A percentile compares a stretch with the other conserved stretches of the same genome.
Conservation (phyloP, 129 eudicot genomes). For the Chrysanthemum makinoi region DNA sequence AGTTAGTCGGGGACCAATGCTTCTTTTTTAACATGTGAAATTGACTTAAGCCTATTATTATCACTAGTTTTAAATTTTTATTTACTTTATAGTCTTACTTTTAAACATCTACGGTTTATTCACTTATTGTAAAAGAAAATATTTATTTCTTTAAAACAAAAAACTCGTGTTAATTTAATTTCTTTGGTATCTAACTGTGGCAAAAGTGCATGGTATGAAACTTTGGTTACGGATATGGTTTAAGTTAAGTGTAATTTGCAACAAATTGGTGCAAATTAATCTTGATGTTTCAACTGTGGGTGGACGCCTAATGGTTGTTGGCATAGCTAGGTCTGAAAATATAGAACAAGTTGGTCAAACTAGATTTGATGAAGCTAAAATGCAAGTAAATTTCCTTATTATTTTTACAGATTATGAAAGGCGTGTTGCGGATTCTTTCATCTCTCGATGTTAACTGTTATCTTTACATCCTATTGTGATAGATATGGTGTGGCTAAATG, state of each 20-base stretch:
- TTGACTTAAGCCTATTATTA: too few relatives aligned
- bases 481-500: background rate
- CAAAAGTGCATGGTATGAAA: background rate
- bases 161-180: too few relatives aligned
- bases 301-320: conserved; percentile 93
- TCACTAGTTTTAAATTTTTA: too few relatives aligned
- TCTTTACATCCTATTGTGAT: background rate
- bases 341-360: conserved; percentile 96
- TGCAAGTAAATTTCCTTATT: conserved; percentile 60
- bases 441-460: background rate
- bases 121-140: too few relatives aligned
- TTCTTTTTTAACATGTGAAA: too few relatives aligned
- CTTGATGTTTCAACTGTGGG: conserved; percentile 97
- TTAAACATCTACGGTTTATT: too few relatives aligned
- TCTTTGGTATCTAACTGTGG: too few relatives aligned
- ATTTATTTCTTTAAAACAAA: too few relatives aligned
- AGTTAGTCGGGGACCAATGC: too few relatives aligned
- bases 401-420: background rate
- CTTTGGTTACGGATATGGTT: background rate
- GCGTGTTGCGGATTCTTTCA: background rate
- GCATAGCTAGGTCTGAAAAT: conserved; percentile 98
- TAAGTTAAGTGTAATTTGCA: too few relatives aligned
- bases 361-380: conserved; percentile 79
- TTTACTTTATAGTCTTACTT: too few relatives aligned
- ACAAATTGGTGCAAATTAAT: conserved; percentile 47